Percentiles rank a stretch among this genome's conserved stretches.
phyloP scores from a whole-genome alignment of 768 basidiomycete genomes.

The Amanita subjunquillea region DNA sequence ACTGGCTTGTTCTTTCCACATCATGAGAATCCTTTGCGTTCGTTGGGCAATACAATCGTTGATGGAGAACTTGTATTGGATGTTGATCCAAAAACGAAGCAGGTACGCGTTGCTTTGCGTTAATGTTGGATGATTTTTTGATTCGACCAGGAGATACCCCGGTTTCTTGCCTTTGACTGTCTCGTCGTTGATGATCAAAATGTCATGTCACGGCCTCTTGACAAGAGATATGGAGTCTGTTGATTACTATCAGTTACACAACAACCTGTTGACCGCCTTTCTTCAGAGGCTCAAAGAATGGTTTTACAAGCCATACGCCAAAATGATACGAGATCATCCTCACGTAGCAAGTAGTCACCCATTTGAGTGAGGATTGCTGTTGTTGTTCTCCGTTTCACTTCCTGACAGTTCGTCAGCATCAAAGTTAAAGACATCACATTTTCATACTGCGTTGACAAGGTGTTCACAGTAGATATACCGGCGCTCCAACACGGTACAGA shows the following conservation, averaged over 20 bases:
- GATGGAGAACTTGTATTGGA: constrained; percentile 96
- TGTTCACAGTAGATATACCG: constrained; percentile 79
- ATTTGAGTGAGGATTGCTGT: constrained; percentile 59
- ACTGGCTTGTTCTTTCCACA: constrained; percentile 84
- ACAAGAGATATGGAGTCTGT: constrained; percentile 86
- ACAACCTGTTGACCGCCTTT: not conserved
- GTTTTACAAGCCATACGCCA: constrained; percentile 74
- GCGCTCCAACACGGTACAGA: constrained; percentile 86
- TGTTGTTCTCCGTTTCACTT: not conserved
- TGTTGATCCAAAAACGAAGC: constrained; percentile 63
- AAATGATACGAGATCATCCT: constrained; percentile 61
- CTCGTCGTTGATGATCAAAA: constrained; percentile 80
- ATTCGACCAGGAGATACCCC: constrained; percentile 56
- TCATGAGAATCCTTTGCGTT: constrained; percentile 56
- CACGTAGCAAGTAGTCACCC: constrained; percentile 54
- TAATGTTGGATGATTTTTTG: not conserved
- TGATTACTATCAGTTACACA: constrained; percentile 5
- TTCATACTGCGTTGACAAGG: constrained; percentile 82
- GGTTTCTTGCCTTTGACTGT: constrained; percentile 88
- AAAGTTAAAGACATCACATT: constrained; percentile 79
- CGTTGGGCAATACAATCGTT: constrained; percentile 71
- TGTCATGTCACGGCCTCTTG: constrained; percentile 73
- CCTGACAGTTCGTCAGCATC: constrained; percentile 41
- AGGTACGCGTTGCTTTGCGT: constrained; percentile 33
- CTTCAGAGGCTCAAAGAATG: constrained; percentile 66